Percentiles rank a stretch among this genome's conserved stretches.
Evolutionary conservation across 768 basidiomycete species (phyloP).

Genomic region (Imleria badia): DNA sequence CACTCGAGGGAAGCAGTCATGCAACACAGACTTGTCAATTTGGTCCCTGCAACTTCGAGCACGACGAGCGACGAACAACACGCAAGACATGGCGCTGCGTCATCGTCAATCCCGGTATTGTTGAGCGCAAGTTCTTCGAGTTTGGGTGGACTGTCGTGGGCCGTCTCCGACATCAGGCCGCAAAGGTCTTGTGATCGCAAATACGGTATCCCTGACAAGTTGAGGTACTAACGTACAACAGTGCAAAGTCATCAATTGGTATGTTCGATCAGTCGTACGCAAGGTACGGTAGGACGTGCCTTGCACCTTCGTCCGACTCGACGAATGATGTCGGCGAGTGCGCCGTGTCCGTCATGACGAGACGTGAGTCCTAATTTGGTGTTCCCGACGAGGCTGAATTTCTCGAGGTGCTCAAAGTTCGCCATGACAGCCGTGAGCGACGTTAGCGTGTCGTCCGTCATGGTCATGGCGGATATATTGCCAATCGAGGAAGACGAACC

Average conservation of each 20-base stretch:
- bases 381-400: constrained; percentile 63
- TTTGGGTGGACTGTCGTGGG: constrained; percentile 28
- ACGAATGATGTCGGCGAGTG: constrained; percentile 47
- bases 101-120: constrained; percentile 62
- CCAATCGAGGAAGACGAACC: constrained; percentile 44
- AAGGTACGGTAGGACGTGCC: constrained; percentile 32
- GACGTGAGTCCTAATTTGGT: constrained; percentile 50
- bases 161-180: constrained; percentile 39
- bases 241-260: neutral
- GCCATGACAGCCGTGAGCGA: constrained; percentile 44
- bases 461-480: constrained; percentile 51
- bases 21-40: constrained; percentile 50
- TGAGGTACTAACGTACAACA: constrained; percentile 46
- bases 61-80: constrained; percentile 47
- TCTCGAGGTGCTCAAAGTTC: constrained; percentile 41
- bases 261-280: neutral
- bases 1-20: neutral
- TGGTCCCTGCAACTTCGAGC: constrained; percentile 57
- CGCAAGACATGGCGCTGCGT: constrained; percentile 50
- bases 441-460: constrained; percentile 50
- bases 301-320: constrained; percentile 60
- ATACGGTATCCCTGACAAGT: constrained; percentile 52
- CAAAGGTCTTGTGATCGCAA: constrained; percentile 52
- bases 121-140: constrained; percentile 55
- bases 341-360: constrained; percentile 25